phyloP scores from a whole-genome alignment of 2,329 filamentous ascomycete genomes.

The Cladosporium sp. region DNA sequence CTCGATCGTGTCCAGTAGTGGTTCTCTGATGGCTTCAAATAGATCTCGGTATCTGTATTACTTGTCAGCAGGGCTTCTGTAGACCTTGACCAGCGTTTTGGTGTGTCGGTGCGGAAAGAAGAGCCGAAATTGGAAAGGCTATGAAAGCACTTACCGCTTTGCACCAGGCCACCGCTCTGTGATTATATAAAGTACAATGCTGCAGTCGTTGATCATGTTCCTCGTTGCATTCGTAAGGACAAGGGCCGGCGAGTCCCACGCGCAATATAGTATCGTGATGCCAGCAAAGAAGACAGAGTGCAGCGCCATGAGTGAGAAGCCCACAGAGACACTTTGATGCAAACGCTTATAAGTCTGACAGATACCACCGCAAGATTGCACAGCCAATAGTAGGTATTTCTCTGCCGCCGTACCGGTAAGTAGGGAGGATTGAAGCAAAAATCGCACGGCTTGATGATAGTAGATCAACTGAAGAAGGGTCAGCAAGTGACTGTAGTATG shows the following conservation, averaged over 20 bases:
- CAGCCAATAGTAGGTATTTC: conserved; percentile 1
- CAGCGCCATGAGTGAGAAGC: conserved; percentile 28
- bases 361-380: conserved; percentile 29
- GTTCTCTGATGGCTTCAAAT: background rate
- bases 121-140: no score
- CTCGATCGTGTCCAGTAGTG: background rate
- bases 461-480: background rate
- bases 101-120: background rate
- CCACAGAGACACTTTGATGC: conserved; percentile 26
- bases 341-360: conserved; percentile 29
- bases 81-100: background rate
- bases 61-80: background rate
- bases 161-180: conserved; percentile 17
- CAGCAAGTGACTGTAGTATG: background rate
- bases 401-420: background rate
- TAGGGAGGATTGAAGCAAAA: background rate
- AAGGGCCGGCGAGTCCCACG: conserved; percentile 24
- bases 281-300: conserved; percentile 28
- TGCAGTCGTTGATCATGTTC: conserved; percentile 27
- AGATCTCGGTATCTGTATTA: background rate
- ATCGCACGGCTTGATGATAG: background rate
- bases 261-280: conserved; percentile 30
- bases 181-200: conserved; percentile 19
- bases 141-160: conserved; percentile 6
- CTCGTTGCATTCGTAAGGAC: conserved; percentile 20